These are phyloP conservation scores for Obelidium mucronatum DNA, from an alignment of 192 early-diverging fungal species.

Conservation along the genomic window DNA sequence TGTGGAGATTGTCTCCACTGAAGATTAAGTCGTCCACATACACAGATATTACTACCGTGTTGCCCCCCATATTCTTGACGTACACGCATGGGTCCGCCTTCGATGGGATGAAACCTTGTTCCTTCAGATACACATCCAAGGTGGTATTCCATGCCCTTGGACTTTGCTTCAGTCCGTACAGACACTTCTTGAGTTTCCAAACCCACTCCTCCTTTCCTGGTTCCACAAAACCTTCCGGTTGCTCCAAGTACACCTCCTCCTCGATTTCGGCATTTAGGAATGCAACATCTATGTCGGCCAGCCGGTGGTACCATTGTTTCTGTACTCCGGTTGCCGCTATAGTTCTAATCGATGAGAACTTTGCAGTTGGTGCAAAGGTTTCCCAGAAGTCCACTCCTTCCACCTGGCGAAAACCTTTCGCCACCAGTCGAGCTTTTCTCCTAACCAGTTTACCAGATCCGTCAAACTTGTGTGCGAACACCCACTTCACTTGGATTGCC, in stretches of 20 bases:
- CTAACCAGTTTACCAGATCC: background rate
- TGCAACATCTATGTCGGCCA: constrained; percentile 35
- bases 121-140: constrained; percentile 2
- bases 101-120: background rate
- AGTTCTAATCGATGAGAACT: background rate
- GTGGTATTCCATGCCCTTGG: constrained; percentile 33
- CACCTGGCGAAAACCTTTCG: constrained; percentile 36
- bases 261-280: constrained; percentile 41
- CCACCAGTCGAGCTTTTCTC: constrained; percentile 44
- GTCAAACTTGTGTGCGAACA: background rate
- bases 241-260: constrained; percentile 35
- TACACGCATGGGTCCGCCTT: constrained; percentile 28
- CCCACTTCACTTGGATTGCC: constrained; percentile 3
- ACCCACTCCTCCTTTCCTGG: background rate
- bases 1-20: background rate
- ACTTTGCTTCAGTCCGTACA: constrained; percentile 46
- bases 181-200: background rate
- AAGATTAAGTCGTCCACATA: background rate
- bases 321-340: background rate
- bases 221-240: constrained; percentile 27
- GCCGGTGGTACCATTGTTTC: background rate
- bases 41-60: background rate
- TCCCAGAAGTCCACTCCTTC: constrained; percentile 45
- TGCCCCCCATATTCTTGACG: background rate
- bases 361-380: constrained; percentile 42